Evolutionary conservation across 108 stramenopile genomes (phyloP).

Genomic region (Cyclotella sp.): DNA sequence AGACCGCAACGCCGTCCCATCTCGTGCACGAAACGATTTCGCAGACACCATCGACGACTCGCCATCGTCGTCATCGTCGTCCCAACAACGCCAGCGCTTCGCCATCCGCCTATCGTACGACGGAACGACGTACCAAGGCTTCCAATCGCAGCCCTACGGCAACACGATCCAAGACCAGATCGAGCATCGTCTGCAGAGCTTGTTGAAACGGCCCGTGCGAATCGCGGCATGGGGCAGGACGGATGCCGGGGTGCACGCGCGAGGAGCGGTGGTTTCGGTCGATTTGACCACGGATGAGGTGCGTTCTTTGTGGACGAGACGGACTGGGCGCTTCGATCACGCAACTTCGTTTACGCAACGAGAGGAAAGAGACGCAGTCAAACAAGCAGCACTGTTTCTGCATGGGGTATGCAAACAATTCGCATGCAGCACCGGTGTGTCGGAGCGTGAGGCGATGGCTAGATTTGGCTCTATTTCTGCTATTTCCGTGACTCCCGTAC

Average conservation of each 20-base stretch:
- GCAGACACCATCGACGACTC: background rate
- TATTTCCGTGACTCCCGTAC: conserved; percentile 21
- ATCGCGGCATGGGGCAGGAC: conserved; percentile 43
- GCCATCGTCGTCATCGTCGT: background rate
- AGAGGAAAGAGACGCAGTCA: background rate
- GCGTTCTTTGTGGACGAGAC: conserved; percentile 1
- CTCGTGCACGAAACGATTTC: too few relatives aligned
- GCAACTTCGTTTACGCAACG: too few relatives aligned
- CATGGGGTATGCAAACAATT: conserved; percentile 30
- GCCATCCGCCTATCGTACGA: conserved; percentile 37
- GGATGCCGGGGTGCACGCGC: conserved; percentile 35
- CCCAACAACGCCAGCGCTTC: conserved; percentile 20
- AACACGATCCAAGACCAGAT: conserved; percentile 48
- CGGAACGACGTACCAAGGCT: conserved; percentile 39
- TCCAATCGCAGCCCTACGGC: conserved; percentile 38
- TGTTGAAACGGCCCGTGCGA: conserved; percentile 22
- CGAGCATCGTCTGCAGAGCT: conserved; percentile 18
- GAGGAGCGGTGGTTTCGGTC: conserved; percentile 26
- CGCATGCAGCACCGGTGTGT: conserved; percentile 25
- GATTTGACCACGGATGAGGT: conserved; percentile 33
- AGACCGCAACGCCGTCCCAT: conserved; percentile 28
- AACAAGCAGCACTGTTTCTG: conserved; percentile 29
- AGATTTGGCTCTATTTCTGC: conserved; percentile 35
- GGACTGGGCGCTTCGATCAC: background rate
- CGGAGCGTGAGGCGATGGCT: conserved; percentile 3